Conservation (phyloP, 2,329 filamentous ascomycete species). For the Alternaria solani region DNA sequence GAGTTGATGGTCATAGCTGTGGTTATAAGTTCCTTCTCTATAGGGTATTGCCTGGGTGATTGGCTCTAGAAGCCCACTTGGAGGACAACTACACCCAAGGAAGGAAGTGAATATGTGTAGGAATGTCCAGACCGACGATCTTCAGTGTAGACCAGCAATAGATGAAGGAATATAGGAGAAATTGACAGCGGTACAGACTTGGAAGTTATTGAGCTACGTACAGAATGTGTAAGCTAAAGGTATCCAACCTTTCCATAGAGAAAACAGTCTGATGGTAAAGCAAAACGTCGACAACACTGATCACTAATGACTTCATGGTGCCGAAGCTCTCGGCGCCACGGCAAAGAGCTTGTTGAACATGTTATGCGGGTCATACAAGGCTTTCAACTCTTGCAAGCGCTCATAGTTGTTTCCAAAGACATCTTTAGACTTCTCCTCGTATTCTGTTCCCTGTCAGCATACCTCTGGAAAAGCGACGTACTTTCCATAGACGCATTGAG, state of each 20-base stretch:
- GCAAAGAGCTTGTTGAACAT: constrained; percentile 17
- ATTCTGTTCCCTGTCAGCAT: constrained; percentile 7
- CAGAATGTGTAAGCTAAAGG: too few relatives aligned
- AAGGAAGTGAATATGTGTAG: not conserved
- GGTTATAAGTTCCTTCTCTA: not conserved
- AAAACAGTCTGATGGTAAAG: not conserved
- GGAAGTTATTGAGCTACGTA: too few relatives aligned
- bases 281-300: not conserved
- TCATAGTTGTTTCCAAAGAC: constrained; percentile 15
- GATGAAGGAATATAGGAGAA: not conserved
- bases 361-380: constrained; percentile 14
- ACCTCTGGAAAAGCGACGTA: too few relatives aligned
- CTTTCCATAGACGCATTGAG: not conserved
- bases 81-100: not conserved
- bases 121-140: not conserved
- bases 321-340: not conserved
- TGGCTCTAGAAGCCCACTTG: not conserved
- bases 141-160: not conserved
- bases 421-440: constrained; percentile 16
- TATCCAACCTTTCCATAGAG: not conserved
- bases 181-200: not conserved
- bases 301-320: not conserved
- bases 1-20: not conserved
- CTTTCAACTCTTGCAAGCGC: constrained; percentile 14
- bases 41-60: not conserved